Conservation (phyloP, 306 rosid species). For the Ormosia semicastrata region DNA sequence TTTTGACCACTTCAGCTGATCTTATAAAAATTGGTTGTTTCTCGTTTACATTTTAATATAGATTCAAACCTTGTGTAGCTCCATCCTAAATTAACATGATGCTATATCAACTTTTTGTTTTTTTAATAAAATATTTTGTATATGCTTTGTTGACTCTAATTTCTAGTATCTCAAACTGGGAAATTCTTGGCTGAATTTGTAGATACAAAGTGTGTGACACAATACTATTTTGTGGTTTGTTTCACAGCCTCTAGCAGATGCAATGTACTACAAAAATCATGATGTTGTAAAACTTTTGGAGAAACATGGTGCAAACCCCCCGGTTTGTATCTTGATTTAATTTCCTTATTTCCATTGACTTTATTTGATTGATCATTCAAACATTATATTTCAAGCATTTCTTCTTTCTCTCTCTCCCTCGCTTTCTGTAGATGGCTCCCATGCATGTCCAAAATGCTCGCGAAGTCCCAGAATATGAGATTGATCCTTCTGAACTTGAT, state of each 20-base stretch:
- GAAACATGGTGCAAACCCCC: constrained; percentile 76
- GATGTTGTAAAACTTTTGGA: constrained; percentile 80
- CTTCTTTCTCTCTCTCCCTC: background rate
- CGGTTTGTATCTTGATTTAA: constrained; percentile 42
- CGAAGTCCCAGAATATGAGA: constrained; percentile 96
- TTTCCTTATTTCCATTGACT: background rate
- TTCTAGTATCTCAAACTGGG: background rate
- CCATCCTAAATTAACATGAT: background rate
- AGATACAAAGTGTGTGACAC: background rate
- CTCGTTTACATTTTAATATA: too few relatives aligned
- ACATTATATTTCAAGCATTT: background rate
- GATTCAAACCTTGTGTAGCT: background rate
- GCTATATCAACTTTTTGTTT: background rate
- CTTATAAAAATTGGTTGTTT: background rate
- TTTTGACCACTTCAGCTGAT: too few relatives aligned
- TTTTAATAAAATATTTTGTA: background rate
- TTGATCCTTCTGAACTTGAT: constrained; percentile 81
- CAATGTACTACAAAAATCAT: constrained; percentile 68
- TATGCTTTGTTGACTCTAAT: background rate
- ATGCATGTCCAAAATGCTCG: constrained; percentile 79
- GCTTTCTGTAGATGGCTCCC: constrained; percentile 62
- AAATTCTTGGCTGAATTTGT: background rate
- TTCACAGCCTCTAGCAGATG: constrained; percentile 92
- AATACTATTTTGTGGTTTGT: constrained; percentile 23
- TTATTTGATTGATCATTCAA: background rate